These are phyloP conservation scores for Nigrospora osmanthi DNA, from an alignment of 2,329 filamentous ascomycete genomes.

Conservation along the genomic window DNA sequence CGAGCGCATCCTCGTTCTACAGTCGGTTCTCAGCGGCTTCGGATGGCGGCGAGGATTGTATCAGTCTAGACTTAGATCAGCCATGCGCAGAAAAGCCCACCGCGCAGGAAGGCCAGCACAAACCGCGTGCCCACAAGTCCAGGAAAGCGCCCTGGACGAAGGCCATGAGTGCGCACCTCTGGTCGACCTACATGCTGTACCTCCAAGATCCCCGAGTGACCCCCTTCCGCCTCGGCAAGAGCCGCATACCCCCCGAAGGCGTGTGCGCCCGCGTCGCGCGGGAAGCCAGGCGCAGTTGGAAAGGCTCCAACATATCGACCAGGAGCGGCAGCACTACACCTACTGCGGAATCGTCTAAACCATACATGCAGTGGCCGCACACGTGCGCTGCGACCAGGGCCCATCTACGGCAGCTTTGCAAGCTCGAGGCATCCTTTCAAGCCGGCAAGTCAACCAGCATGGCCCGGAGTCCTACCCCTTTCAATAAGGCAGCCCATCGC, in stretches of 20 bases:
- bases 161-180: conserved; percentile 57
- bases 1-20: conserved; percentile 49
- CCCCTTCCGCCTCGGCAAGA: conserved; percentile 56
- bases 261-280: conserved; percentile 59
- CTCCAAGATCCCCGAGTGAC: conserved; percentile 61
- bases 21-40: conserved; percentile 49
- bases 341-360: conserved; percentile 35
- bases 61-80: conserved; percentile 31
- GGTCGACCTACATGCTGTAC: conserved; percentile 58
- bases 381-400: conserved; percentile 54
- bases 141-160: conserved; percentile 55
- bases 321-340: conserved; percentile 50
- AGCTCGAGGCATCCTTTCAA: conserved; percentile 38
- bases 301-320: conserved; percentile 39
- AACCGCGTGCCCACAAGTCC: conserved; percentile 14
- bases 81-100: conserved; percentile 5
- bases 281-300: conserved; percentile 60
- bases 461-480: conserved; percentile 48
- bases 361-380: conserved; percentile 56
- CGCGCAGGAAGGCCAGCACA: not conserved
- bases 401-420: conserved; percentile 56
- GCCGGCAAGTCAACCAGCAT: conserved; percentile 37
- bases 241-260: conserved; percentile 55
- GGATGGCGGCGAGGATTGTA: conserved; percentile 47
- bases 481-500: conserved; percentile 40